Evolutionary conservation across 192 early-diverging fungal genomes (phyloP).

Genomic region (Linnemannia hyalina): DNA sequence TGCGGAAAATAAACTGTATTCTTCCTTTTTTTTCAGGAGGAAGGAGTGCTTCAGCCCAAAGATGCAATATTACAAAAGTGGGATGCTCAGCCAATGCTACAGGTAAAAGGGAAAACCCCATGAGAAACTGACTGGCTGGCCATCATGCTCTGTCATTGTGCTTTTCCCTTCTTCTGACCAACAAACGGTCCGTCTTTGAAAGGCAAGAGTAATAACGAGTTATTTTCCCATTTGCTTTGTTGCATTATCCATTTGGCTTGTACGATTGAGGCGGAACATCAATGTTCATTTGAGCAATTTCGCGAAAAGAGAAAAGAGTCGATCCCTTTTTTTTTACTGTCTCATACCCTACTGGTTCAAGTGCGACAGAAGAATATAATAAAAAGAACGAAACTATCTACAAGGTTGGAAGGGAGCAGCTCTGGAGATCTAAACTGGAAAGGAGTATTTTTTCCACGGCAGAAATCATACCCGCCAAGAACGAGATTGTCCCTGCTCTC

Average conservation of each 20-base stretch:
- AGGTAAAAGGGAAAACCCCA: neutral
- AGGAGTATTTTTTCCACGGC: slow-evolving; percentile 11
- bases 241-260: neutral
- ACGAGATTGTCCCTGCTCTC: neutral
- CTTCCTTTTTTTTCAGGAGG: neutral
- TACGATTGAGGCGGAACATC: slow-evolving; percentile 8
- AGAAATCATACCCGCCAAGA: slow-evolving; percentile 16
- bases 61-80: neutral
- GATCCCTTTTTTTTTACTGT: neutral
- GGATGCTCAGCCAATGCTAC: too few species aligned
- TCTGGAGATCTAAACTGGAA: neutral
- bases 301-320: neutral
- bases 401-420: neutral
- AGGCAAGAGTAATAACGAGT: neutral
- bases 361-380: neutral
- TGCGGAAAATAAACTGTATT: slow-evolving; percentile 6
- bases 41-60: neutral
- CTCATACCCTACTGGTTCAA: neutral
- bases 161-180: slow-evolving; percentile 20
- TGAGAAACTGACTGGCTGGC: too few species aligned
- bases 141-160: neutral
- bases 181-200: slow-evolving; percentile 17
- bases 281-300: slow-evolving; percentile 26
- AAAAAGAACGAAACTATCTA: too few species aligned
- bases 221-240: neutral